Base-by-base conservation (phyloP, 2,329 filamentous ascomycete species). In the Ophiostoma sp. region DNA sequence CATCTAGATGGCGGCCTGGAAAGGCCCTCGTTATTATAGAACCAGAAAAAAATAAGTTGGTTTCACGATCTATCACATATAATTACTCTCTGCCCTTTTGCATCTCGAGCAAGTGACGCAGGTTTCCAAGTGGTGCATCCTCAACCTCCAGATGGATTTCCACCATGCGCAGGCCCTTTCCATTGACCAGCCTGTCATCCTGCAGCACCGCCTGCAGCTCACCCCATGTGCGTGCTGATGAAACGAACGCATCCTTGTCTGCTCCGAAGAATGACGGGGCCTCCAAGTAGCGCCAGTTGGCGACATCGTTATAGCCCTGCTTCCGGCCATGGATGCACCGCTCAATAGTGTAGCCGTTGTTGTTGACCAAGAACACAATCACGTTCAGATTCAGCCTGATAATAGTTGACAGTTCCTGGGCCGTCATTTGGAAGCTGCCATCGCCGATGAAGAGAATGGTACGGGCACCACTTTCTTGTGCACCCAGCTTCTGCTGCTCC, bases 341-440 rank as follows among this genome's bases (percentile, higher is more conserved):
- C 63, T 64, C 63, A 38, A 64, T 64, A 4, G 63, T 64, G 63
- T 64, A 64, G 9, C 63, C 63, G 9, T 64, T 64, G 41, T 64
- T 64, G 63, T 64, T 64, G n/a, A 64, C 63, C 41, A 64, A 16
- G 18, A 64, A 64, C 8, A 64, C 41, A 16, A 64, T 38, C 5
- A 64, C 42, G 7, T 47, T 11, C 3, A 64, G 63, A 14, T 45
- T 42, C 2, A 45, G 63, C 40, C 63, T 18, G 63, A 64, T 64
- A 5, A 64, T 64, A 6, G 63, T 64, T 3, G 63, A 64, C 42
- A 47, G n/a, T 12, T 64, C 63, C 27, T 64, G 63, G 2, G 41
- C 63, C 5, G 63, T 64, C 63, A 64, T 64, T 12, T 64, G 63
- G 40, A 64, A 64, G 42, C 41, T 64, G 41, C 63, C 63, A 38